A percentile compares a stretch with the other conserved stretches of the same genome.
Evolutionary conservation across 441 rosid species (phyloP).

Genomic region (Pelargonium citronellum): DNA sequence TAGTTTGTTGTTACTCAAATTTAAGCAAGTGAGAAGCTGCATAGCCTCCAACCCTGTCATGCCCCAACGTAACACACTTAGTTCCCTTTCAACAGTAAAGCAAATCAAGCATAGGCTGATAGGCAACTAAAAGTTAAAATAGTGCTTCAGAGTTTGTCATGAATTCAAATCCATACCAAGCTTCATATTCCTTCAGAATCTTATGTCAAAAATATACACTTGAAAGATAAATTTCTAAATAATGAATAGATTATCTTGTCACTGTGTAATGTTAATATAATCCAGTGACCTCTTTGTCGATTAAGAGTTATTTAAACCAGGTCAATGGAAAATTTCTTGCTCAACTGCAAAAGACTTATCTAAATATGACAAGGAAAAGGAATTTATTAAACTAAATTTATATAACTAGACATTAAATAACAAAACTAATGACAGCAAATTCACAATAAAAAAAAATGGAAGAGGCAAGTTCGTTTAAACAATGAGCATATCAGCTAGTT

Average conservation of each 20-base stretch:
- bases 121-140: too few relatives aligned
- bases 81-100: background rate
- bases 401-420: too few relatives aligned
- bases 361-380: background rate
- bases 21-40: slow-evolving; percentile 70
- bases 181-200: background rate
- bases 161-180: background rate
- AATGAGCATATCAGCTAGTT: background rate
- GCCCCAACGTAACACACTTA: background rate
- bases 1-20: slow-evolving; percentile 64
- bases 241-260: background rate
- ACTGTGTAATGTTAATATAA: background rate
- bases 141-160: background rate
- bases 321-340: background rate
- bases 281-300: background rate
- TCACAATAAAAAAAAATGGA: background rate
- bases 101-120: too few relatives aligned
- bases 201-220: background rate
- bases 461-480: background rate
- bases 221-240: background rate
- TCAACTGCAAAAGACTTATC: background rate
- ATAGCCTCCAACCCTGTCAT: slow-evolving; percentile 71
- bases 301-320: background rate
- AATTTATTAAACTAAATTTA: background rate
- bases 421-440: background rate